A percentile compares a stretch with the other conserved stretches of the same genome.
Evolutionary conservation across 2,329 filamentous ascomycete species (phyloP).

Genomic region (Monosporascus sp.): DNA sequence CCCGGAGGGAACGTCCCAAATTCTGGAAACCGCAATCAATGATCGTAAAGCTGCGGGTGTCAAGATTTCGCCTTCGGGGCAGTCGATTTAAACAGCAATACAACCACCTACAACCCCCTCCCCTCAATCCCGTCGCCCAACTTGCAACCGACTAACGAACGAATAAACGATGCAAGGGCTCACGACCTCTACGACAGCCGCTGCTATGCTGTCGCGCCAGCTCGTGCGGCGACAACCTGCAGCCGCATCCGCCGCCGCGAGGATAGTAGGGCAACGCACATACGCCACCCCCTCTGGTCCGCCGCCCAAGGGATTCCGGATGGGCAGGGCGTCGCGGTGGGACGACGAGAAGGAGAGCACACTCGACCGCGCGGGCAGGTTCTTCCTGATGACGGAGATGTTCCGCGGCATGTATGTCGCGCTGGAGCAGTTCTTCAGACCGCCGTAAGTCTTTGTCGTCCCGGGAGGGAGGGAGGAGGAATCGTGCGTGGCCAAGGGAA

Average conservation of each 20-base stretch:
- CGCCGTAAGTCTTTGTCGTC: slow-evolving; percentile 66
- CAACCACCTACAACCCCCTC: background rate
- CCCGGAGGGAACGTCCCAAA: background rate
- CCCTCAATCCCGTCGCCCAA: background rate
- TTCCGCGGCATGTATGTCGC: slow-evolving; percentile 96
- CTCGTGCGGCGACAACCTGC: slow-evolving; percentile 24
- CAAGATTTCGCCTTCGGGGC: background rate
- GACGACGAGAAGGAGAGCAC: slow-evolving; percentile 71
- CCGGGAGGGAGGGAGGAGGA: background rate
- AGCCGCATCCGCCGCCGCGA: slow-evolving; percentile 14
- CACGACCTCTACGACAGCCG: slow-evolving; percentile 18
- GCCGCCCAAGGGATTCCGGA: slow-evolving; percentile 75
- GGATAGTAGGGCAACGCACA: slow-evolving; percentile 29
- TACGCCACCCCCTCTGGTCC: slow-evolving; percentile 71
- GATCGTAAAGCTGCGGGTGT: background rate
- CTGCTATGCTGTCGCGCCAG: slow-evolving; percentile 25
- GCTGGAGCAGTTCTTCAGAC: slow-evolving; percentile 96
- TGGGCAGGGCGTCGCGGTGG: slow-evolving; percentile 69
- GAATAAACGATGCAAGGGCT: slow-evolving; percentile 25
- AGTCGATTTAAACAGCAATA: background rate
- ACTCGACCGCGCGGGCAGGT: slow-evolving; percentile 81
- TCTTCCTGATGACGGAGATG: slow-evolving; percentile 95
- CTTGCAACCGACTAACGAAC: background rate
- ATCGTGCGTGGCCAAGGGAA: too few relatives aligned
- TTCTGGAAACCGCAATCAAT: background rate